Evolutionary conservation across 2,329 filamentous ascomycete species (phyloP).

Genomic region (Pseudogymnoascus sp.): DNA sequence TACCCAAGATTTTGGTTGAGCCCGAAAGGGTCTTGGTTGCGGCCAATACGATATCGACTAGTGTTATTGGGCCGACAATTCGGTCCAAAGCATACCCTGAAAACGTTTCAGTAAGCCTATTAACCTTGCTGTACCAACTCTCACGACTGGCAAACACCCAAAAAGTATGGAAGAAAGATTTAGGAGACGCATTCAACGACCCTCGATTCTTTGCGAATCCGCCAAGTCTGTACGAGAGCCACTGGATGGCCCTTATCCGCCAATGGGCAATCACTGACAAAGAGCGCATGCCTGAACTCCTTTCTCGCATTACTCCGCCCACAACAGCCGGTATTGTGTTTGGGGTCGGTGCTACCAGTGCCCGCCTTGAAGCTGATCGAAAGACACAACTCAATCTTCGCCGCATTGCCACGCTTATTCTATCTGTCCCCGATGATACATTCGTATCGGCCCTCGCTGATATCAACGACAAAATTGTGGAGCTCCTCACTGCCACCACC

Average conservation of each 20-base stretch:
- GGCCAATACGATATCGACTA: slow-evolving; percentile 73
- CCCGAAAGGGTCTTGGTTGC: slow-evolving; percentile 75
- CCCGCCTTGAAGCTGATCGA: slow-evolving; percentile 88
- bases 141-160: slow-evolving; percentile 71
- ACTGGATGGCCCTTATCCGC: slow-evolving; percentile 77
- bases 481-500: slow-evolving; percentile 74
- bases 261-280: slow-evolving; percentile 86
- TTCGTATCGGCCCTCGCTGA: slow-evolving; percentile 69
- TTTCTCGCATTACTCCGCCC: slow-evolving; percentile 72
- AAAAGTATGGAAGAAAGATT: slow-evolving; percentile 89
- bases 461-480: slow-evolving; percentile 77
- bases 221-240: slow-evolving; percentile 56
- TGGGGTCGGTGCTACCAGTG: slow-evolving; percentile 92
- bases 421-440: slow-evolving; percentile 70
- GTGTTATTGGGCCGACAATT: slow-evolving; percentile 73
- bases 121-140: slow-evolving; percentile 71
- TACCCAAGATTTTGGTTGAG: slow-evolving; percentile 78
- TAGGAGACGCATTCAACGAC: slow-evolving; percentile 89
- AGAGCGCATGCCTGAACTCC: slow-evolving; percentile 74
- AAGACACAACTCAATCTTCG: slow-evolving; percentile 87
- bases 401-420: slow-evolving; percentile 69
- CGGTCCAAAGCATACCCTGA: slow-evolving; percentile 82
- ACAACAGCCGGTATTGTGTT: slow-evolving; percentile 96
- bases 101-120: slow-evolving; percentile 64
- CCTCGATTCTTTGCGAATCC: slow-evolving; percentile 72